Evolutionary conservation across 495 filamentous ascomycete genomes (phyloP), one percentile per base, ranked within the genome.

Genomic region (Aspergillus conjunctus): DNA sequence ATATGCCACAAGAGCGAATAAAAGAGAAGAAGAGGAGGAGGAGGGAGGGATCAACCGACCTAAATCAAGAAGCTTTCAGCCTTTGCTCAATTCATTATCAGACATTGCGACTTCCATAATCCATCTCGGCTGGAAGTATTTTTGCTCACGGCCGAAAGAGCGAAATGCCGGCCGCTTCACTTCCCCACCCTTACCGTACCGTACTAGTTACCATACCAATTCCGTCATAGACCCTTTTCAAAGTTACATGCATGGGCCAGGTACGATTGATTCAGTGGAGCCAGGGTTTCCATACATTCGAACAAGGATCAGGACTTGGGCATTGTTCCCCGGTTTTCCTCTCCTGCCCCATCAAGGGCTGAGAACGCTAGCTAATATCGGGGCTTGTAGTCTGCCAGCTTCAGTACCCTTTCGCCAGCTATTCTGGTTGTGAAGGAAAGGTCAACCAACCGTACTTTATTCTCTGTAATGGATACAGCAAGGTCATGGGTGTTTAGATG

Each of bases 201-300:
- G 12, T 32, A 51, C 21, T 15, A 41, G 15, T 48, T 48, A 51
- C 49, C 12, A 51, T 32, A 51, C 26, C 14, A 5, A 14, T 31
- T 11, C 49, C 21, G 49, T 21, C 49, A 51, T 51, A 21, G 17
- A 21, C 21, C 30, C 49, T 51, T 43, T 20, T 15, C 21, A 45
- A 56, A 56, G 49, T 51, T 51, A 51, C 44, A 48, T 51, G 49
- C 49, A 51, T 30, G 14, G 15, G 9, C 49, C 20, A 22, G 49
- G 14, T 51, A 32, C 30, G 49, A 51, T 31, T 51, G 4, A 26
- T 2, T 26, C 4, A 32, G 49, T 51, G 49, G 49, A 32, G 21
- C 21, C 49, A n/a, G 21, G 49, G 32, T 51, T 51, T 32, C 8
- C 44, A n/a, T 48, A 11, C 37, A 41, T 41, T 41, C 26, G 15